Evolutionary conservation across 176 grass and related monocot genomes (phyloP).

Genomic region (Metroxylon sagu): DNA sequence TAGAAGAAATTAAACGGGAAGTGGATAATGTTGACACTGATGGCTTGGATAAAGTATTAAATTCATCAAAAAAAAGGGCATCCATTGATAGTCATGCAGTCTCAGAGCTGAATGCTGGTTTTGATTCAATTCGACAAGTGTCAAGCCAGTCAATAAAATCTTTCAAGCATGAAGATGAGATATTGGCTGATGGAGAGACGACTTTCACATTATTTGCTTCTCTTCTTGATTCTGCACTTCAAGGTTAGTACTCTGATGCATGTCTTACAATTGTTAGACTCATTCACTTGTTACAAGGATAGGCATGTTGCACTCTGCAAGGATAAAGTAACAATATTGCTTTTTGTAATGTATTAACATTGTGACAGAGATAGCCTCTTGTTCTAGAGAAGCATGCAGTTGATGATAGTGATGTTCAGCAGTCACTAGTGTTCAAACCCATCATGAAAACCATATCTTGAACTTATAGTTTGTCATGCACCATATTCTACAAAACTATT

Average conservation of each 20-base stretch:
- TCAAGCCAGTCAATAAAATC: conserved; percentile 26
- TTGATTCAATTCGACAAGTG: conserved; percentile 30
- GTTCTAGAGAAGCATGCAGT: too few species aligned
- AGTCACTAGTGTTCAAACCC: too few species aligned
- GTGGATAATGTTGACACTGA: conserved; percentile 48
- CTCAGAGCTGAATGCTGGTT: conserved; percentile 27
- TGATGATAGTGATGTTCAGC: too few species aligned
- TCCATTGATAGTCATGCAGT: conserved; percentile 39
- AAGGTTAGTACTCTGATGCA: conserved; percentile 40
- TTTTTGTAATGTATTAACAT: too few species aligned
- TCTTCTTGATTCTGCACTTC: conserved; percentile 84
- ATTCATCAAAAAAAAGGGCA: conserved; percentile 36
- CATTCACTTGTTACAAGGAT: not conserved
- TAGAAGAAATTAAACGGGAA: conserved; percentile 93
- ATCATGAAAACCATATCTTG: too few species aligned
- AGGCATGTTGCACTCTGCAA: not conserved
- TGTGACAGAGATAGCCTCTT: too few species aligned
- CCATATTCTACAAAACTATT: too few species aligned
- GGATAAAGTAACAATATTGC: too few species aligned
- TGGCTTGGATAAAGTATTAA: conserved; percentile 38
- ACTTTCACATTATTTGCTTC: conserved; percentile 69
- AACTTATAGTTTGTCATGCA: too few species aligned
- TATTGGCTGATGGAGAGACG: conserved; percentile 37
- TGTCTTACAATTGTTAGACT: not conserved
- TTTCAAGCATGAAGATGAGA: conserved; percentile 59